phyloP scores from a whole-genome alignment of 2,329 filamentous ascomycete genomes.

The Trichophyton equinum region DNA sequence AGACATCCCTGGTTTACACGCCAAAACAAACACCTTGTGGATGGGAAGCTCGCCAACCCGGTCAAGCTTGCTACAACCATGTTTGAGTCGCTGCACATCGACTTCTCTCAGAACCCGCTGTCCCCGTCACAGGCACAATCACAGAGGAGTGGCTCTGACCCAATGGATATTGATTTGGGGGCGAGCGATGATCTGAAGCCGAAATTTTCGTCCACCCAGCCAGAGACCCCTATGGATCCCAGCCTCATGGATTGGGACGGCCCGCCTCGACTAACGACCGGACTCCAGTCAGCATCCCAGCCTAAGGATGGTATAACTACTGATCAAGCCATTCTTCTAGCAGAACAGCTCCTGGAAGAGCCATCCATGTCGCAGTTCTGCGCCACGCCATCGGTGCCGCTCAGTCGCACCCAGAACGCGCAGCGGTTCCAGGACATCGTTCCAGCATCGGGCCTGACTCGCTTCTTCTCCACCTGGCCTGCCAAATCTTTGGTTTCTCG shows the following conservation, averaged over 20 bases:
- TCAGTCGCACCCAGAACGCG: conserved; percentile 79
- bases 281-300: conserved; percentile 36
- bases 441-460: conserved; percentile 71
- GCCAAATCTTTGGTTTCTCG: conserved; percentile 64
- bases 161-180: conserved; percentile 38
- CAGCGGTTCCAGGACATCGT: conserved; percentile 83
- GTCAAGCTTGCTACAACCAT: conserved; percentile 84
- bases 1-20: conserved; percentile 92
- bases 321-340: conserved; percentile 31
- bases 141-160: conserved; percentile 34
- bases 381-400: conserved; percentile 59
- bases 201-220: conserved; percentile 68
- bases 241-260: conserved; percentile 79
- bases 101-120: conserved; percentile 60
- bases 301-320: conserved; percentile 28
- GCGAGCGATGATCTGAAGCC: conserved; percentile 29
- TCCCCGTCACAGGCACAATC: conserved; percentile 20
- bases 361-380: conserved; percentile 78
- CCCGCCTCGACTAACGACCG: conserved; percentile 45
- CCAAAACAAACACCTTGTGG: conserved; percentile 60
- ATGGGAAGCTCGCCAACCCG: conserved; percentile 66
- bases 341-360: conserved; percentile 65
- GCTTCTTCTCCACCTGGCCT: conserved; percentile 79
- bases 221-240: conserved; percentile 63
- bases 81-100: conserved; percentile 80